Percentiles rank a stretch among this genome's conserved stretches.
Conservation (phyloP, 495 filamentous ascomycete genomes). For the Gamarada debralockiae region DNA sequence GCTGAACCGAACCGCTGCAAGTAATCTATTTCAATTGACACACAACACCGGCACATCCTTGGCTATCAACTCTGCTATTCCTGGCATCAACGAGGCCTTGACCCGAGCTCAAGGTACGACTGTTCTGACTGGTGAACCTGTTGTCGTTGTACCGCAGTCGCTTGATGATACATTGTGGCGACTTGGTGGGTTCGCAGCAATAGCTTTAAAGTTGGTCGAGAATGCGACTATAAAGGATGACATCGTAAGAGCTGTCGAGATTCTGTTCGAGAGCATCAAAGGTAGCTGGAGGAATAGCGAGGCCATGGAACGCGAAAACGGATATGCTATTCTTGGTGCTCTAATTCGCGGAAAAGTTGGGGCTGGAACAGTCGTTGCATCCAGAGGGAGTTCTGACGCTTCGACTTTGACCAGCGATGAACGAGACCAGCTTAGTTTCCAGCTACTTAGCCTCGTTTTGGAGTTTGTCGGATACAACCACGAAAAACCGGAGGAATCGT, state of each 20-base stretch:
- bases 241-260: constrained; percentile 72
- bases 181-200: constrained; percentile 79
- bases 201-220: constrained; percentile 80
- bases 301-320: constrained; percentile 94
- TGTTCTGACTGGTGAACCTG: constrained; percentile 79
- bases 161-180: constrained; percentile 93
- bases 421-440: constrained; percentile 59
- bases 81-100: constrained; percentile 86
- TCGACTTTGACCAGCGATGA: constrained; percentile 45
- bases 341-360: constrained; percentile 75
- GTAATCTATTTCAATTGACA: constrained; percentile 66
- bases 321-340: constrained; percentile 81
- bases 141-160: constrained; percentile 71
- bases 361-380: constrained; percentile 37
- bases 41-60: constrained; percentile 71
- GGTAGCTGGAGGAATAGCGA: constrained; percentile 97
- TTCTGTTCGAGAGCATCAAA: constrained; percentile 77
- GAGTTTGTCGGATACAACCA: constrained; percentile 84
- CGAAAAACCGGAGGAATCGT: constrained; percentile 70
- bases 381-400: constrained; percentile 32
- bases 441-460: constrained; percentile 72
- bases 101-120: constrained; percentile 72
- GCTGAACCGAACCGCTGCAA: constrained; percentile 69
- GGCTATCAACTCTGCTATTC: constrained; percentile 82
- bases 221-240: constrained; percentile 62